These are phyloP conservation scores for Phytophthora uliginosa DNA, from an alignment of 352 stramenopile genomes.

Conservation along the genomic window DNA sequence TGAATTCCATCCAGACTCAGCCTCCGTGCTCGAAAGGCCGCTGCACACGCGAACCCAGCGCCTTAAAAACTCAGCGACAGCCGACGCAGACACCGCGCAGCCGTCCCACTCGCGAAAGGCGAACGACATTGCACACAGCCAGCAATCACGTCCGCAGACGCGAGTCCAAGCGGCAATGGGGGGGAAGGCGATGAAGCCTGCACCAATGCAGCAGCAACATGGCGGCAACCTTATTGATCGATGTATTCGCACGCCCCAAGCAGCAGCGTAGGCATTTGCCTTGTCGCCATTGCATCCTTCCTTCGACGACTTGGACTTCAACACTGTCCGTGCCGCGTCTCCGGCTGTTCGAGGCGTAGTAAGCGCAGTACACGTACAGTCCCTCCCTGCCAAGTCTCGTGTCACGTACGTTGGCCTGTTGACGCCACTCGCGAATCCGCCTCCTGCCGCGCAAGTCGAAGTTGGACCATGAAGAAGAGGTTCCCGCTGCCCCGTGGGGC, in stretches of 20 bases:
- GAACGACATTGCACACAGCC: constrained; percentile 17
- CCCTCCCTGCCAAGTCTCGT: not conserved
- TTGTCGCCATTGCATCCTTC: not conserved
- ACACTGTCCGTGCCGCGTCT: constrained; percentile 20
- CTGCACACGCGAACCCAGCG: not conserved
- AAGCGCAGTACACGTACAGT: not conserved
- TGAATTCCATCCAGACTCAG: not conserved
- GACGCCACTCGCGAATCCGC: constrained; percentile 27
- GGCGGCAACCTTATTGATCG: too few species aligned
- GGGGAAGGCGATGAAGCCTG: not conserved
- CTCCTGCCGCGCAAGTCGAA: constrained; percentile 9
- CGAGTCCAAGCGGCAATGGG: constrained; percentile 6
- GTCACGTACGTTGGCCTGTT: too few species aligned
- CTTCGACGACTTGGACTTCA: constrained; percentile 18
- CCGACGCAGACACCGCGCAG: too few species aligned
- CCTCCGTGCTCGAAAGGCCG: constrained; percentile 6
- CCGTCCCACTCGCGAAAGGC: constrained; percentile 15
- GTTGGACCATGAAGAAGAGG: constrained; percentile 25
- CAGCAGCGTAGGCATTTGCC: not conserved
- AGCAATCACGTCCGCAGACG: constrained; percentile 19
- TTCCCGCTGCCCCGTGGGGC: constrained; percentile 38
- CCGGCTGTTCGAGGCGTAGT: constrained; percentile 12
- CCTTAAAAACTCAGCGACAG: too few species aligned
- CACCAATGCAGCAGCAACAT: not conserved
- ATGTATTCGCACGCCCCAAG: not conserved